A percentile compares a stretch with the other conserved stretches of the same genome.
Conservation (phyloP, 164 flowering plant species). For the Amborella trichopoda region DNA sequence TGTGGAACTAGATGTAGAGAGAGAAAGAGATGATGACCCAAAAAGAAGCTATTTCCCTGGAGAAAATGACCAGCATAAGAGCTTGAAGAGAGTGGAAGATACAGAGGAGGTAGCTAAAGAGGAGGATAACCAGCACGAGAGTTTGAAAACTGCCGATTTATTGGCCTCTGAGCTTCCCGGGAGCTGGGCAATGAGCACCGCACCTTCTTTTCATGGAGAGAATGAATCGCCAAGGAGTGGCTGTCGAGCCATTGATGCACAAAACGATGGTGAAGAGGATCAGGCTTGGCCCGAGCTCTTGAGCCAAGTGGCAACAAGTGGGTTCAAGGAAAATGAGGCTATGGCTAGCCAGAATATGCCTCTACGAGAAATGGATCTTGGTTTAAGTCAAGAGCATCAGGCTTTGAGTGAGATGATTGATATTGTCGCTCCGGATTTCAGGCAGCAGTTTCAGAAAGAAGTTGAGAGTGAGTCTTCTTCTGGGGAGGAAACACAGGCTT, state of each 20-base stretch:
- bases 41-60: conserved; percentile 16
- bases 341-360: conserved; percentile 61
- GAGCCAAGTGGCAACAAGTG: conserved; percentile 14
- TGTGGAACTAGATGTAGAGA: too few relatives aligned
- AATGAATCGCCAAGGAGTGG: conserved; percentile 52
- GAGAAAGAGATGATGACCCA: too few relatives aligned
- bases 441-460: conserved; percentile 28
- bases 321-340: neutral
- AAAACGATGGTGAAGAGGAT: conserved; percentile 15
- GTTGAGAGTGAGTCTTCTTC: conserved; percentile 18
- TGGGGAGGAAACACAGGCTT: conserved; percentile 47
- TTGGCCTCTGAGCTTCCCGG: conserved; percentile 88
- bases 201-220: conserved; percentile 76
- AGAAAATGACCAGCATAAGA: conserved; percentile 16
- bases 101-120: too few relatives aligned
- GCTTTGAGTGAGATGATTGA: conserved; percentile 68
- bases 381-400: conserved; percentile 31
- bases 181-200: conserved; percentile 87
- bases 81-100: conserved; percentile 35
- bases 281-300: conserved; percentile 8
- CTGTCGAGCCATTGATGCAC: conserved; percentile 9
- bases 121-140: too few relatives aligned
- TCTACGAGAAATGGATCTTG: conserved; percentile 13
- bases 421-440: conserved; percentile 69
- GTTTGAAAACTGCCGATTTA: conserved; percentile 72